A percentile compares a stretch with the other conserved stretches of the same genome.
Conservation (phyloP, 352 stramenopile genomes). For the Pythium brachiatum region DNA sequence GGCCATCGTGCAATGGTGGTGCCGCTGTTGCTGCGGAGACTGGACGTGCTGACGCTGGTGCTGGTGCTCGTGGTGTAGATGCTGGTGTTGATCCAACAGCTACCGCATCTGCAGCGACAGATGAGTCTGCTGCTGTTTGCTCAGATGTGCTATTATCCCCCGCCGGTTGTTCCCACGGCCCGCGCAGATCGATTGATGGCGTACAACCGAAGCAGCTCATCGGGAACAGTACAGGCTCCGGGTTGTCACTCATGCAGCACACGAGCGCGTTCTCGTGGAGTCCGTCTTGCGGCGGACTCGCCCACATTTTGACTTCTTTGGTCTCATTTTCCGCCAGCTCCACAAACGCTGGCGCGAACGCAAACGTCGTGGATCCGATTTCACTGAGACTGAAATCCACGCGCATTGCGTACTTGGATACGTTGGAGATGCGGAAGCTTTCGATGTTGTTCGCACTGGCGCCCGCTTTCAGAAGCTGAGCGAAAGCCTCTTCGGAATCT, state of each 20-base stretch:
- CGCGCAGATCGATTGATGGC: slow-evolving; percentile 70
- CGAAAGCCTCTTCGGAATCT: slow-evolving; percentile 47
- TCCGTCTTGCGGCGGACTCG: slow-evolving; percentile 67
- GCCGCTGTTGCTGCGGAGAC: background rate
- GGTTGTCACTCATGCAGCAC: slow-evolving; percentile 91
- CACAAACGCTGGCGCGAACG: slow-evolving; percentile 63
- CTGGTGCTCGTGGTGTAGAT: background rate
- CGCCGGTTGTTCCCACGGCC: slow-evolving; percentile 81
- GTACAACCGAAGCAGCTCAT: slow-evolving; percentile 87
- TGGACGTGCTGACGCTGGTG: background rate
- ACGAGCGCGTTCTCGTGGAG: slow-evolving; percentile 79
- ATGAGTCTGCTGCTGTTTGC: background rate
- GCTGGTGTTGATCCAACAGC: background rate
- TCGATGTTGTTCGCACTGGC: slow-evolving; percentile 70
- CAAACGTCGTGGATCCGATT: slow-evolving; percentile 45
- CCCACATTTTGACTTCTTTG: slow-evolving; percentile 90
- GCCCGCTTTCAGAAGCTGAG: slow-evolving; percentile 36
- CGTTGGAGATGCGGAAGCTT: slow-evolving; percentile 91
- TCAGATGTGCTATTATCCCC: slow-evolving; percentile 48
- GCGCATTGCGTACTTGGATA: slow-evolving; percentile 67
- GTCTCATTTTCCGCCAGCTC: slow-evolving; percentile 90
- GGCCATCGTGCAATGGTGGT: background rate
- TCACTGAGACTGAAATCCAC: slow-evolving; percentile 57
- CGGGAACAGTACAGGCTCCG: slow-evolving; percentile 81
- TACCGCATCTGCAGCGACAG: background rate